Evolutionary conservation across 2,329 filamentous ascomycete species (phyloP), one percentile per base, ranked within the genome.

Genomic region (Talaromyces sp.): DNA sequence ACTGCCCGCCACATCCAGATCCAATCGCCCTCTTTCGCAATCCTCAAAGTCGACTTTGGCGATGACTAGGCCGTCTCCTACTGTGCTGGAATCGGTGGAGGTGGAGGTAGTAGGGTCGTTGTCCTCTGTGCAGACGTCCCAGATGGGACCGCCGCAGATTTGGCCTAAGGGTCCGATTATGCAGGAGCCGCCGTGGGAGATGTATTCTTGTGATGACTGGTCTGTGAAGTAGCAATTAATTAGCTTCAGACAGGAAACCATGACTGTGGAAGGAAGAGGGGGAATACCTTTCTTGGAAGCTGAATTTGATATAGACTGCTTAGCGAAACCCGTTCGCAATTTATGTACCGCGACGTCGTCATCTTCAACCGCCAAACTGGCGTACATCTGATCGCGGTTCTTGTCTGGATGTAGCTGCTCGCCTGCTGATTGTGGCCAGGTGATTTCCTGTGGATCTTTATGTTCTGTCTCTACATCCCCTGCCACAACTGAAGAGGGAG

Each of bases 11-110:
- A 89, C 85, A 76, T 96, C 92, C 48, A 96, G 71, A 70, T 96
- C 91, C 63, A 96, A 71, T 54, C 90, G 78, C 0, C 91, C 92
- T 9, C 89, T 80, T 63, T 91, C 83, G 65, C 92, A 96, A 64
- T 96, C 91, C 50, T 95, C 89, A 66, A 97, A 87, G 67, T 97
- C 91, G 3, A 92, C 86, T 63, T 94, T 89, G 0, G 84, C 80
- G 35, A 83, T 82, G 53, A 91, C 75, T 31, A 96, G 71, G 0
- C 84, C 82, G 17, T 54, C 53, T 10, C 57, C 57, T 2, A 51
- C 43, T 2, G 43, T 21, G 21, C 33, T 53, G 2, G 28, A 17
- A 3, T 64, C 64, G 25, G 25, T 28, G 25, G 25, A 28, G 25
- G 25, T 28, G 25, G 25, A 4, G 25, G 25, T 4, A 7, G 25